Base-by-base conservation (phyloP, 129 eudicot species). In the Tanacetum coccineum region DNA sequence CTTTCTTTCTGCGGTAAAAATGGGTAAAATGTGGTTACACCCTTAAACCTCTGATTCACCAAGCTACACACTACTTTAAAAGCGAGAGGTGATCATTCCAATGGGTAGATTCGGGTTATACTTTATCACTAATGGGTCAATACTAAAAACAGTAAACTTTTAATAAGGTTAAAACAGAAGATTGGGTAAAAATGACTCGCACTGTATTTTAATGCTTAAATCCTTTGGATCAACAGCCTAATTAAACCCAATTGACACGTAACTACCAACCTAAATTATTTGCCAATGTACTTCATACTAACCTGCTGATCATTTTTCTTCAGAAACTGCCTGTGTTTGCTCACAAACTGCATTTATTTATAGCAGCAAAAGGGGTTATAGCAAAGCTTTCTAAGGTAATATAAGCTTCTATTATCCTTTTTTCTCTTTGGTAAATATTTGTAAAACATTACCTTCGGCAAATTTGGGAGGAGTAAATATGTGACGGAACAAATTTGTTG, bases 291-390 rank as follows among this genome's bases (percentile, higher is more conserved):
- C 36, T 55, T 51, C n/a, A n/a, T n/a, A 72, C 74, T 64, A 62
- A 90, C 97, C 85, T 87, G 97, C 42, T 81, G 80, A 74, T 84
- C 85, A 75, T 81, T 84, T 79, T 90, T 90, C 39, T 87, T 66
- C 52, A 84, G 28, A 55, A 13, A 52, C 32, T 72, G 81, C 55
- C 91, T 91, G 22, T 87, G 66, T 15, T 63, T 76, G 30, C 80
- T 63, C 14, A 79, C 72, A 52, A 82, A 40, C 97, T 90, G 91
- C 67, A 74, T 44, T 65, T 52, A 2, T 11, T 21, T 22, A 68
- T 36, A 7, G 42, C 42, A 36, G 42, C 42, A 47, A 15, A 44
- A 60, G 36, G 14, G 17, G n/a, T 13, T 36, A 50, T 19, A 62
- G 21, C 46, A 61, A 36, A 14, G 51, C 42, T 20, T 70, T 59